Evolutionary conservation across 208 protist genomes (phyloP), one percentile per base, ranked within the genome.

Genomic region (Trypanosoma rangeli): DNA sequence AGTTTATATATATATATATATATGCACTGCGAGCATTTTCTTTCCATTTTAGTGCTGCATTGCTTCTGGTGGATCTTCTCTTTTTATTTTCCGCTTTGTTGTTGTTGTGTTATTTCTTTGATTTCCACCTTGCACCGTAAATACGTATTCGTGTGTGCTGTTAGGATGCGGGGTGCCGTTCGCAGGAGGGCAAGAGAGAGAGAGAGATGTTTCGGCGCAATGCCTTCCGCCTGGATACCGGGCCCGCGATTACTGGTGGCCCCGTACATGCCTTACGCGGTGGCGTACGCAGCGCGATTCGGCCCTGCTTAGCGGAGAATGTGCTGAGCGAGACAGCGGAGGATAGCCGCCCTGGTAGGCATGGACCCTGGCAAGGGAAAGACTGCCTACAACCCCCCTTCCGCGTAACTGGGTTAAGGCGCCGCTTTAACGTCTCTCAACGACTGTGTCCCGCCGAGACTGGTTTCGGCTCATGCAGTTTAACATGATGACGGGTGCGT

Each of bases 401-500:
- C 73, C 76, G 63, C 80, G 90, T 22, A 28, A 44, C 37, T 95
- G 90, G 87, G 83, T 90, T 31, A 68, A 75, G 54, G 86, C 87
- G 20, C 87, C 87, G 4, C 24, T 83, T 3, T 93, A 85, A 26
- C 67, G 76, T 26, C 74, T 95, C 4, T 93, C 89, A 9, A 95
- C 86, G 5, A 64, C 79, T 12, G 39, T 71, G 12, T 84, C 87
- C 15, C 75, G 84, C 5, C 73, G 85, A 7, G 84, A 93, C 67
- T 95, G 90, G 87, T 95, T 95, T 66, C 86, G 90, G 9, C n/a
- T 95, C 22, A 90, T 95, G 90, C 80, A 79, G 55, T 95, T 93
- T 53, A 95, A 95, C 74, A 79, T 85, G 48, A 93, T 93, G 86
- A 74, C 76, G 7, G 87, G 93, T 65, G 68, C 69, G 8, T 95